Percentiles rank a stretch among this genome's conserved stretches.
Conservation (phyloP, 2,329 filamentous ascomycete species). For the Samsoniella hepiali region DNA sequence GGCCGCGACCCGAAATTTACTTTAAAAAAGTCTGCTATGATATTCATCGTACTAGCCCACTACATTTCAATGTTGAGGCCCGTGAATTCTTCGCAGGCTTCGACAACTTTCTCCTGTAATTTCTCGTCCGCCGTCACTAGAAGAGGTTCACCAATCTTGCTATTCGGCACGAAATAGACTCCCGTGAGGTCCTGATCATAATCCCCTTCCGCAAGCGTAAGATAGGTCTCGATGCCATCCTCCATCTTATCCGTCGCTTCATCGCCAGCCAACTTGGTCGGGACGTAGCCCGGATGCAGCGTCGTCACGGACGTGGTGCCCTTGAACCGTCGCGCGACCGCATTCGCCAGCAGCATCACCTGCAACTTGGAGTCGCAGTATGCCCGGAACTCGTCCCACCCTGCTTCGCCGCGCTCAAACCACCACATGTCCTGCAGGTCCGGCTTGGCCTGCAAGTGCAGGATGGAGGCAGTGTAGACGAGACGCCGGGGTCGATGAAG, state of each 20-base stretch:
- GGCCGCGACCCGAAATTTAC: no score
- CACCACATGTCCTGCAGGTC: conserved; percentile 23
- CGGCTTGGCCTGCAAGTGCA: conserved; percentile 22
- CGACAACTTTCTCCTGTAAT: no score
- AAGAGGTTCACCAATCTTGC: conserved; percentile 16
- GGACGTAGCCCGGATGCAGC: conserved; percentile 25
- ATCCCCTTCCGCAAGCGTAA: conserved; percentile 24
- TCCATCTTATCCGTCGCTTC: conserved; percentile 21
- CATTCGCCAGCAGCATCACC: conserved; percentile 24
- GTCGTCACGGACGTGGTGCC: conserved; percentile 20
- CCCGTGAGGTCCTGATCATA: conserved; percentile 22
- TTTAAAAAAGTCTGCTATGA: no score
- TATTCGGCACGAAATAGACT: conserved; percentile 24
- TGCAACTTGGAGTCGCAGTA: conserved; percentile 26
- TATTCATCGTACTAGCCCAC: no score
- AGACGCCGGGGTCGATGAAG: conserved; percentile 24
- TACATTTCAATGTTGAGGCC: no score
- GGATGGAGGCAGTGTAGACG: conserved; percentile 22
- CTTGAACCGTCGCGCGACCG: conserved; percentile 22
- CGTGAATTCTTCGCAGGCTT: no score
- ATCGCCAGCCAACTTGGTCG: conserved; percentile 23
- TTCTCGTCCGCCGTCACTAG: no score
- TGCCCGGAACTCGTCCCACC: conserved; percentile 22
- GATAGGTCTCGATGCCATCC: conserved; percentile 22
- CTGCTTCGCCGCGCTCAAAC: conserved; percentile 20